Conservation (phyloP, 805 yeast species). For the Candida insectorum region DNA sequence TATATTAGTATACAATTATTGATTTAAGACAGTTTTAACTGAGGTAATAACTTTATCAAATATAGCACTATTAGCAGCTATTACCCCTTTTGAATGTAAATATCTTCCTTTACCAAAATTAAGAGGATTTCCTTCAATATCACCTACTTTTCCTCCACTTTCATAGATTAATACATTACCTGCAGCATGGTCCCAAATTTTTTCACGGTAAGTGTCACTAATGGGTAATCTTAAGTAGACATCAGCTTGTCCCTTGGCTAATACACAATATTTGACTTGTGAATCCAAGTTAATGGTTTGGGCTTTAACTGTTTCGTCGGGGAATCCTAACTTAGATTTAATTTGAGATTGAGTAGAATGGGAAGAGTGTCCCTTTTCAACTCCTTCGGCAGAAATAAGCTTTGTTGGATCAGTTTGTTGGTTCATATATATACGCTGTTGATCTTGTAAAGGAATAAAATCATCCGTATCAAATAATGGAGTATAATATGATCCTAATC, state of each 20-base stretch:
- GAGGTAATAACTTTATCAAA: conserved; percentile 50
- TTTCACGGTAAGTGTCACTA: conserved; percentile 73
- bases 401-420: conserved; percentile 42
- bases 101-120: conserved; percentile 86
- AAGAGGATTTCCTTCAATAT: conserved; percentile 68
- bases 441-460: conserved; percentile 32
- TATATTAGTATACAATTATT: too few species aligned
- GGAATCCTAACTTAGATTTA: conserved; percentile 52
- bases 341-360: conserved; percentile 81
- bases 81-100: conserved; percentile 83
- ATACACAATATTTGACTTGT: conserved; percentile 92
- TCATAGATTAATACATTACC: conserved; percentile 85
- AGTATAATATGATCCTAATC: conserved; percentile 62
- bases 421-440: conserved; percentile 49
- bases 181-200: conserved; percentile 99
- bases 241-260: conserved; percentile 90
- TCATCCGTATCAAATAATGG: conserved; percentile 31
- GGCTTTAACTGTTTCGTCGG: conserved; percentile 49
- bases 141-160: conserved; percentile 90
- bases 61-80: conserved; percentile 63
- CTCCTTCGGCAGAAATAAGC: conserved; percentile 83
- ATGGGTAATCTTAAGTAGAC: conserved; percentile 87
- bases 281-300: conserved; percentile 83
- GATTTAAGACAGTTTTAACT: conserved; percentile 29
- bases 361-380: conserved; percentile 91